A percentile compares a stretch with the other conserved stretches of the same genome.
Conservation (phyloP, 768 basidiomycete genomes). For the Solioccasus polychromus region DNA sequence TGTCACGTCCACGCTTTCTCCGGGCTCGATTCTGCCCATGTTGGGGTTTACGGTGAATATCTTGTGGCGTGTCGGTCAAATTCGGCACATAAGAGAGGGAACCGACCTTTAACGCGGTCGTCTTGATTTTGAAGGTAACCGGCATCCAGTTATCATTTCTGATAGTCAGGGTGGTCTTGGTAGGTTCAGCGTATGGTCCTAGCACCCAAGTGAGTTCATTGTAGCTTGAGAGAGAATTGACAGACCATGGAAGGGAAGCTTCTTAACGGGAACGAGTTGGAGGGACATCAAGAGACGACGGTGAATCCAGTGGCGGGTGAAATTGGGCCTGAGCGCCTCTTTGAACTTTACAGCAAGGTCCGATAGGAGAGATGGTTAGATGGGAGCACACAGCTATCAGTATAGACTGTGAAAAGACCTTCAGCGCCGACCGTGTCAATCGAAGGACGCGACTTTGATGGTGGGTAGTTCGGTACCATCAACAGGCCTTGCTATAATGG, state of each 20-base stretch:
- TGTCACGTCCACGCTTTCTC: slow-evolving; percentile 83
- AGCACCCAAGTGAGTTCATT: slow-evolving; percentile 4
- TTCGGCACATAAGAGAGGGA: slow-evolving; percentile 1
- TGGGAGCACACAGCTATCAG: too few species aligned
- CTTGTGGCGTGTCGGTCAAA: too few species aligned
- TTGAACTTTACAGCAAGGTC: too few species aligned
- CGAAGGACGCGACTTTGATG: too few species aligned
- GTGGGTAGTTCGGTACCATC: too few species aligned
- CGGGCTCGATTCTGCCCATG: slow-evolving; percentile 86
- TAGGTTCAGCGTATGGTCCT: slow-evolving; percentile 88
- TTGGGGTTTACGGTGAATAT: slow-evolving; percentile 92
- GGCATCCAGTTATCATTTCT: slow-evolving; percentile 81
- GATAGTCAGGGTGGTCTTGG: slow-evolving; percentile 77
- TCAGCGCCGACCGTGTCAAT: too few species aligned
- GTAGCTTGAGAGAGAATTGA: slow-evolving; percentile 20
- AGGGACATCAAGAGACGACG: slow-evolving; percentile 82
- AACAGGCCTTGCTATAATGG: too few species aligned
- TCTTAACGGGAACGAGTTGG: slow-evolving; percentile 60
- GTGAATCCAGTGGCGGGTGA: too few species aligned
- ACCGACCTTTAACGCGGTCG: slow-evolving; percentile 87
- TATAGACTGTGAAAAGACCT: too few species aligned
- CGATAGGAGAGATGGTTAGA: too few species aligned
- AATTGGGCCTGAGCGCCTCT: too few species aligned
- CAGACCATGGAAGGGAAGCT: slow-evolving; percentile 77
- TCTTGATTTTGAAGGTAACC: slow-evolving; percentile 98